Base-by-base conservation (phyloP, 176 grass and related monocot species). In the Aegilops longissima region DNA sequence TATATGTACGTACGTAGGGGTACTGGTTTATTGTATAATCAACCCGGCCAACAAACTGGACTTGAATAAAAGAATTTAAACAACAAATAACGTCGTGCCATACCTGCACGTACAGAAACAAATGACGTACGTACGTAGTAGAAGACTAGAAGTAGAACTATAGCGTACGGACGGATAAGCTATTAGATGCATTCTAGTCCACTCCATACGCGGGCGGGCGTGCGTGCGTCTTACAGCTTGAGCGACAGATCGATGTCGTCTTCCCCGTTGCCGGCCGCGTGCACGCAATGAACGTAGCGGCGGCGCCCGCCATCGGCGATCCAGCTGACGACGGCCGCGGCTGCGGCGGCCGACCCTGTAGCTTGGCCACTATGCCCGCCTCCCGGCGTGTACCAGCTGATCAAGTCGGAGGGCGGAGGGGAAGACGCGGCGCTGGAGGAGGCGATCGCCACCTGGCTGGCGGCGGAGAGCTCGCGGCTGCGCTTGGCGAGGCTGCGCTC, bases 401-500 rank as follows among this genome's bases (percentile, higher is more conserved):
- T 29, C 73, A 88, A 47, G 61, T 79, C 89, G 14, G 85, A 49
- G 20, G 7, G 11, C 17, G 70, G 20, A 62, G 82, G 7, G 6
- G 73, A 56, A 9, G 73, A 77, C 24, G 44, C 34, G 10, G 56
- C 24, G 3, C 27, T 24, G 44, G 34, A n/a, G 38, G 54, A 40
- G 56, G 69, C 49, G 64, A 58, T 20, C 18, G 18, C 52, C 17
- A 6, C 52, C 6, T 24, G 68, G 49, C 16, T 33, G 8, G 38
- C 61, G 61, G 59, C 61, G 52, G 91, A 86, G 70, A 87, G 77
- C 77, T 89, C 91, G 84, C 90, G 89, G 83, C 87, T 91, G 80
- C 89, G 89, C 80, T 87, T 90, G 80, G 89, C 85, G 80, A 90
- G 89, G 89, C 89, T 90, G 66, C 89, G 89, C 89, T 91, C 66